phyloP scores from a whole-genome alignment of 2,329 filamentous ascomycete species.

The Chrysosporium keratinophilum region DNA sequence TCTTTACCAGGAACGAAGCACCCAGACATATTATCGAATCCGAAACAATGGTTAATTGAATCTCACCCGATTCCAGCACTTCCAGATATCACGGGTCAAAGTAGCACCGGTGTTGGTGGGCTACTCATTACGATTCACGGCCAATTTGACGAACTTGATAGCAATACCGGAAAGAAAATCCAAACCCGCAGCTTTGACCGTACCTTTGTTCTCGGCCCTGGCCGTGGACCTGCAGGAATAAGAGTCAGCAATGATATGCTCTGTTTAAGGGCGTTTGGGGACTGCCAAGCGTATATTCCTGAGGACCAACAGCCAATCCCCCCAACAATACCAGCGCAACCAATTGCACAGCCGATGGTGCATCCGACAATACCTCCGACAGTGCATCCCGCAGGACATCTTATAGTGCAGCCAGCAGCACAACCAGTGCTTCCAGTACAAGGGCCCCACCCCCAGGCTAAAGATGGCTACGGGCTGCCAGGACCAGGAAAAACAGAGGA shows the following conservation, averaged over 20 bases:
- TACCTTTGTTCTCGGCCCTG: constrained; percentile 68
- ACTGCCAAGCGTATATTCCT: constrained; percentile 42
- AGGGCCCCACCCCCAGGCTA: constrained; percentile 23
- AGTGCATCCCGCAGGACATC: too few species aligned
- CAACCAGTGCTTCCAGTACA: constrained; percentile 16
- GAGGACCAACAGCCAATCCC: constrained; percentile 24
- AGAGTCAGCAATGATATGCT: constrained; percentile 73
- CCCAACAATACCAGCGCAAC: constrained; percentile 30
- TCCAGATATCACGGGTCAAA: constrained; percentile 56
- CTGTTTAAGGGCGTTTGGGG: constrained; percentile 58
- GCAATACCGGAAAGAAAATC: constrained; percentile 45
- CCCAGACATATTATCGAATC: constrained; percentile 55
- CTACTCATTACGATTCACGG: constrained; percentile 71
- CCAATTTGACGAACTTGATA: constrained; percentile 67
- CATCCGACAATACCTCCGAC: too few species aligned
- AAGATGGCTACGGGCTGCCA: constrained; percentile 33
- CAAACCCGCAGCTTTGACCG: constrained; percentile 69
- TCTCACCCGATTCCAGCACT: constrained; percentile 64
- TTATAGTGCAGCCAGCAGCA: constrained; percentile 8
- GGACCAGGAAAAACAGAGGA: constrained; percentile 37
- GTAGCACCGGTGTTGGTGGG: constrained; percentile 59
- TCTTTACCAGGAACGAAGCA: constrained; percentile 63
- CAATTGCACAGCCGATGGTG: constrained; percentile 7
- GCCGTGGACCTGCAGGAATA: constrained; percentile 53
- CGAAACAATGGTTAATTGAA: constrained; percentile 71